A percentile compares a stretch with the other conserved stretches of the same genome.
Conservation (phyloP, 768 basidiomycete genomes). For the Xanthoconium purpureum region DNA sequence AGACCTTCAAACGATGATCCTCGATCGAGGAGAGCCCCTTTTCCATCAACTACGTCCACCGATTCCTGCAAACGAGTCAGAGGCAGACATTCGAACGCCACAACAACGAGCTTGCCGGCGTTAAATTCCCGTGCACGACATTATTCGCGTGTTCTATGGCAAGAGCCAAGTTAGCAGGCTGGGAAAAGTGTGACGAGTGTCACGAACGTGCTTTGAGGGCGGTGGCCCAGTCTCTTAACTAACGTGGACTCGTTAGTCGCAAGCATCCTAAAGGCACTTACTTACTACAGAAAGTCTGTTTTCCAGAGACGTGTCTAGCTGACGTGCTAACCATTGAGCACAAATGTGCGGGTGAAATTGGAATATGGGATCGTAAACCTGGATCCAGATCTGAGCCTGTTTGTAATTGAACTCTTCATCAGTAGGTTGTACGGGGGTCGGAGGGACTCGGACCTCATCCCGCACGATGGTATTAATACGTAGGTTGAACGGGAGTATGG, state of each 20-base stretch:
- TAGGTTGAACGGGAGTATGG: too few species aligned
- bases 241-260: neutral
- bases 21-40: neutral
- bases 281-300: neutral
- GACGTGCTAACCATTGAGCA: too few species aligned
- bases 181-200: neutral
- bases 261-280: neutral
- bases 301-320: neutral
- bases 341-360: too few species aligned
- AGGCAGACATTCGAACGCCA: neutral
- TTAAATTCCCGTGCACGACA: slow-evolving; percentile 8
- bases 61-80: neutral
- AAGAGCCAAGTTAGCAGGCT: too few species aligned
- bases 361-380: too few species aligned
- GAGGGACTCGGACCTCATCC: too few species aligned
- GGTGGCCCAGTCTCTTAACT: slow-evolving; percentile 11
- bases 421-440: too few species aligned
- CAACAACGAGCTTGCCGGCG: neutral
- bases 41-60: neutral
- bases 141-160: neutral
- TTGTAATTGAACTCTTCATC: too few species aligned
- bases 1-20: too few species aligned
- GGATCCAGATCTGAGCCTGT: too few species aligned
- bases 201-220: neutral
- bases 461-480: too few species aligned